phyloP scores from a whole-genome alignment of 2,329 filamentous ascomycete genomes.

The Anisogramma anomala region DNA sequence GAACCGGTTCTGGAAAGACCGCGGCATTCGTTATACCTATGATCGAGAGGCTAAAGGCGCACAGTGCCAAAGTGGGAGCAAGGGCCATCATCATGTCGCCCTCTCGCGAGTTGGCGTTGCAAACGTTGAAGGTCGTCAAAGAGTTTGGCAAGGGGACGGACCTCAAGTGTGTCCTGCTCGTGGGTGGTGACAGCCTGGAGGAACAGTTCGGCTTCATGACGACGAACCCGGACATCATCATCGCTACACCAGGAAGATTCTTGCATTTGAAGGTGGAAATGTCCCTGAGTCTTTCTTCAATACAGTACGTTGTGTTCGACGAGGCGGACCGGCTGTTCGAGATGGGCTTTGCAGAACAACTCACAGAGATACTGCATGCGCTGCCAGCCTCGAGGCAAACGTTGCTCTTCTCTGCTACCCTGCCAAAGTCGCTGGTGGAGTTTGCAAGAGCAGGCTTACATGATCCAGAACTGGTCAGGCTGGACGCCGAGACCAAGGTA shows the following conservation, averaged over 20 bases:
- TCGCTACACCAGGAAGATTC: constrained; percentile 92
- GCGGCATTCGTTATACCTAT: constrained; percentile 97
- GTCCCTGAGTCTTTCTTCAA: constrained; percentile 77
- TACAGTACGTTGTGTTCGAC: constrained; percentile 92
- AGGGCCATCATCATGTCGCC: constrained; percentile 83
- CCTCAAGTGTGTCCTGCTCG: constrained; percentile 76
- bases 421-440: constrained; percentile 88
- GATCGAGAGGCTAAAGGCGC: constrained; percentile 84
- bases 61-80: constrained; percentile 76
- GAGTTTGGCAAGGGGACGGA: constrained; percentile 86
- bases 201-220: constrained; percentile 92
- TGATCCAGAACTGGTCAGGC: constrained; percentile 77
- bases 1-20: constrained; percentile 98
- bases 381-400: constrained; percentile 79
- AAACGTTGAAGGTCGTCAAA: constrained; percentile 93
- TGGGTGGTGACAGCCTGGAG: constrained; percentile 90
- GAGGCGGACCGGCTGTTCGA: constrained; percentile 96
- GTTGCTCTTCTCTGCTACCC: constrained; percentile 84
- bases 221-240: constrained; percentile 90
- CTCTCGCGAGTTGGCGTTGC: constrained; percentile 84
- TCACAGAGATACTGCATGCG: constrained; percentile 85
- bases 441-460: constrained; percentile 89
- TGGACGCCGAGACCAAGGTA: constrained; percentile 92
- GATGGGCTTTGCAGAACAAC: constrained; percentile 92
- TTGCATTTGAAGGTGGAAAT: constrained; percentile 96